Evolutionary conservation across 495 filamentous ascomycete genomes (phyloP).

Genomic region (Penicillium canescens): DNA sequence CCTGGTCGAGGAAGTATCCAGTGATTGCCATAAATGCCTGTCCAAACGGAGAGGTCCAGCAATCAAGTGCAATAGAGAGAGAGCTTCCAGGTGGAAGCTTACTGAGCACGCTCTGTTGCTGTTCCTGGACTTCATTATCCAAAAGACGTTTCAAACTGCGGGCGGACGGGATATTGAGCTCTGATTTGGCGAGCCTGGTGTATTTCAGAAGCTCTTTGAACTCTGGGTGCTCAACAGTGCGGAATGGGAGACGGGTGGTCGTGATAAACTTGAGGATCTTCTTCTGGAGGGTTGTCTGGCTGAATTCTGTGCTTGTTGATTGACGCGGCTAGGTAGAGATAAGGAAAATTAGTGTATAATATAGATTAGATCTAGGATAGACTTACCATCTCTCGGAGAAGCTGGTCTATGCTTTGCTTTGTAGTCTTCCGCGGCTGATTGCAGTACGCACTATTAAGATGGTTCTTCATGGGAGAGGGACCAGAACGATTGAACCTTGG

Average conservation of each 20-base stretch:
- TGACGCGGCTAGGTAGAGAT: too few relatives aligned
- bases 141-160: neutral
- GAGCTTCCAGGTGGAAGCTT: slow-evolving; percentile 3
- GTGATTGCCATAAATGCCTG: slow-evolving; percentile 21
- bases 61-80: slow-evolving; percentile 18
- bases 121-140: neutral
- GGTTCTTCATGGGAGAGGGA: neutral
- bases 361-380: too few relatives aligned
- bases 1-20: slow-evolving; percentile 13
- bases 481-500: neutral
- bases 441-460: neutral
- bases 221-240: neutral
- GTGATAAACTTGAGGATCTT: neutral
- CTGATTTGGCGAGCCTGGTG: neutral
- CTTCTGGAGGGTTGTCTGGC: neutral
- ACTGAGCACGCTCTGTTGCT: neutral
- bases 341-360: too few relatives aligned
- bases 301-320: neutral
- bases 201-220: neutral
- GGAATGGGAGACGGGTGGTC: neutral
- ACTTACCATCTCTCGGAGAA: neutral
- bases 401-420: neutral
- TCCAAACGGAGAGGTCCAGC: slow-evolving; percentile 15
- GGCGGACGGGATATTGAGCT: neutral
- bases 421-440: neutral